These are phyloP conservation scores for Cercospora nicotianae DNA, from an alignment of 2,329 filamentous ascomycete genomes.

Conservation along the genomic window DNA sequence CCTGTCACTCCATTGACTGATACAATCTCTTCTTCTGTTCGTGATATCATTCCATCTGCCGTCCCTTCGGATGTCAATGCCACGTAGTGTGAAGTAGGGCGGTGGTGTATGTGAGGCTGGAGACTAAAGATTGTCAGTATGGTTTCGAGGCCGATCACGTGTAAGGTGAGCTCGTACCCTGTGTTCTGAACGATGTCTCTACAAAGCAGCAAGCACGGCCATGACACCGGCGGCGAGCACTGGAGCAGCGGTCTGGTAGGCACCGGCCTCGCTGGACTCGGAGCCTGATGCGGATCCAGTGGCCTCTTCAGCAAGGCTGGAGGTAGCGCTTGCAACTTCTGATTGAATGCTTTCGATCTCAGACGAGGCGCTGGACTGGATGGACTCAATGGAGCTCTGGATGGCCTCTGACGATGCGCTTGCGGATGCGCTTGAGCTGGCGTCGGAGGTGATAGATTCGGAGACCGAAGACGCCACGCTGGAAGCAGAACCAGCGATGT, in stretches of 20 bases:
- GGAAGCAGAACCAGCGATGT: neutral
- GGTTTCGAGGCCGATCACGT: neutral
- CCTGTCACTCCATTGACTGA: neutral
- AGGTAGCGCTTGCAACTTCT: neutral
- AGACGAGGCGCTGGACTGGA: neutral
- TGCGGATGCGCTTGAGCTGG: neutral
- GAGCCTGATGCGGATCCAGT: neutral
- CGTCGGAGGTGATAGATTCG: neutral
- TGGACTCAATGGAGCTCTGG: conserved; percentile 6
- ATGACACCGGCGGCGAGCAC: conserved; percentile 8
- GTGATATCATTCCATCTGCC: neutral
- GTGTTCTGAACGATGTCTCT: neutral
- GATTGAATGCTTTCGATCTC: conserved; percentile 2
- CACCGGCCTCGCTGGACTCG: neutral
- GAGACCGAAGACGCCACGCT: neutral
- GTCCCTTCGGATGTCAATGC: neutral
- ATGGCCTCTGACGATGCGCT: neutral
- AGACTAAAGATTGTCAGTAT: neutral
- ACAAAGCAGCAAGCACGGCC: conserved; percentile 9
- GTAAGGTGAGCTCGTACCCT: neutral
- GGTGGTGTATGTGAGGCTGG: neutral
- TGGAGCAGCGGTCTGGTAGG: conserved; percentile 7
- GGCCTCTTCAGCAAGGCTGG: neutral
- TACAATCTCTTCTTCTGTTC: neutral
- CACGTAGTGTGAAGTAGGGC: neutral